These are phyloP conservation scores for Amylostereum chailletii DNA, from an alignment of 1,284 basidiomycete species.

Conservation along the genomic window DNA sequence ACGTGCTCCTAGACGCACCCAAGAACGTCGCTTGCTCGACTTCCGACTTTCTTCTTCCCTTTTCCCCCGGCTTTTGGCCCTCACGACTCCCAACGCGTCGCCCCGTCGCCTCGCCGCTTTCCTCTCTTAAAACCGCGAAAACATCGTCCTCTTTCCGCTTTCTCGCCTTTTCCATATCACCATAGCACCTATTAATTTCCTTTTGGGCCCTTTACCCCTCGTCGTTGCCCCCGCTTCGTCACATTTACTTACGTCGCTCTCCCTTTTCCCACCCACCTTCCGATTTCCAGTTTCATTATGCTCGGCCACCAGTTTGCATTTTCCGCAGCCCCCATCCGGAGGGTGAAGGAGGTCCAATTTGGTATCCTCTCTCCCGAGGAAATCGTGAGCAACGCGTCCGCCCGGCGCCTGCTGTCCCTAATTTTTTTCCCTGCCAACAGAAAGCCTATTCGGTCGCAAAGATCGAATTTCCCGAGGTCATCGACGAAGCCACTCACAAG, in stretches of 20 bases:
- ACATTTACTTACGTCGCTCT: conserved; percentile 4
- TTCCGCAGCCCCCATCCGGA: conserved; percentile 88
- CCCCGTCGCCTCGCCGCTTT: background rate
- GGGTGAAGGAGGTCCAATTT: conserved; percentile 98
- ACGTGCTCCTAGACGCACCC: no score
- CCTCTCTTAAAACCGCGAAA: background rate
- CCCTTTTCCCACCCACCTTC: conserved; percentile 14
- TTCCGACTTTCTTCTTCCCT: no score
- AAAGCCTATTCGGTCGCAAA: conserved; percentile 98
- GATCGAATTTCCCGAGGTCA: conserved; percentile 96
- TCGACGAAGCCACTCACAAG: conserved; percentile 88
- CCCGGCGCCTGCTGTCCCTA: background rate
- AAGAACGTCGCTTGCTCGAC: no score
- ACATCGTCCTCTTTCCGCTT: background rate
- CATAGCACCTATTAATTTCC: background rate
- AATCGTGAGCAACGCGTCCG: conserved; percentile 60
- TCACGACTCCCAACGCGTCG: background rate
- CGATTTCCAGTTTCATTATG: conserved; percentile 31
- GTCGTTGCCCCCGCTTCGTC: background rate
- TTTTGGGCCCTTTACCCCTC: background rate
- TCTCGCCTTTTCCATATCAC: background rate
- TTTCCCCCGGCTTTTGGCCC: no score
- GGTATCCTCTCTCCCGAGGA: conserved; percentile 99
- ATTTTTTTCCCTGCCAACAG: conserved; percentile 34
- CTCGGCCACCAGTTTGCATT: conserved; percentile 82